Percentiles rank a stretch among this genome's conserved stretches.
phyloP scores from a whole-genome alignment of 2,329 filamentous ascomycete species.

The Nemania serpens region DNA sequence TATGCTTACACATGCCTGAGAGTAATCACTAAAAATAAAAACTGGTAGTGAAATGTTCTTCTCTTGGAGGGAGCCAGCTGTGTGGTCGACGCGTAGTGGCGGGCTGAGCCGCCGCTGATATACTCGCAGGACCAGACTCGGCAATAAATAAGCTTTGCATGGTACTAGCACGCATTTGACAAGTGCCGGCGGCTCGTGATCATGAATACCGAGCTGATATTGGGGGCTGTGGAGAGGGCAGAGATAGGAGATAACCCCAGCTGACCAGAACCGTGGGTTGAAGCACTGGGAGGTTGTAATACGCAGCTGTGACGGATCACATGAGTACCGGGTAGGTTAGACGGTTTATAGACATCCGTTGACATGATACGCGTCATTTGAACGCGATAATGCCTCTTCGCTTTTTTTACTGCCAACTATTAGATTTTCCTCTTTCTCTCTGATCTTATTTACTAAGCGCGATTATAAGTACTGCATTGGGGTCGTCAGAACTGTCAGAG shows the following conservation, averaged over 20 bases:
- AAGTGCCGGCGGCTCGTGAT: constrained; percentile 6
- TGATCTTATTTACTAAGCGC: not conserved
- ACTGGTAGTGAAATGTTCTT: too few species aligned
- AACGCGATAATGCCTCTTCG: not conserved
- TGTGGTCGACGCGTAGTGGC: not conserved
- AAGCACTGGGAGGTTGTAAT: not conserved
- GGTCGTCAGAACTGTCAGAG: constrained; percentile 23
- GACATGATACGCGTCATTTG: not conserved
- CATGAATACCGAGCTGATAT: not conserved
- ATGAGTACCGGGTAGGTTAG: not conserved
- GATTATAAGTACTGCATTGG: constrained; percentile 16
- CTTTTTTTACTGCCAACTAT: not conserved
- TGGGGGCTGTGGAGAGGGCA: not conserved
- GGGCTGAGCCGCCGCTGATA: not conserved
- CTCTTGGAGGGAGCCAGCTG: not conserved
- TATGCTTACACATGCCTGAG: too few species aligned
- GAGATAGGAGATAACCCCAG: constrained; percentile 6
- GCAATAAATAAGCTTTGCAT: constrained; percentile 1
- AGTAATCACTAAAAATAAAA: too few species aligned
- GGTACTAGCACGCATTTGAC: not conserved
- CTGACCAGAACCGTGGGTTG: constrained; percentile 5
- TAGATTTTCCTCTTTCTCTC: not conserved
- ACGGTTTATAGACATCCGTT: not conserved
- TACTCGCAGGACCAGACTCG: not conserved
- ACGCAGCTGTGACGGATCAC: constrained; percentile 12